Evolutionary conservation across 2,329 filamentous ascomycete species (phyloP).

Genomic region (Plenodomus lindquistii): DNA sequence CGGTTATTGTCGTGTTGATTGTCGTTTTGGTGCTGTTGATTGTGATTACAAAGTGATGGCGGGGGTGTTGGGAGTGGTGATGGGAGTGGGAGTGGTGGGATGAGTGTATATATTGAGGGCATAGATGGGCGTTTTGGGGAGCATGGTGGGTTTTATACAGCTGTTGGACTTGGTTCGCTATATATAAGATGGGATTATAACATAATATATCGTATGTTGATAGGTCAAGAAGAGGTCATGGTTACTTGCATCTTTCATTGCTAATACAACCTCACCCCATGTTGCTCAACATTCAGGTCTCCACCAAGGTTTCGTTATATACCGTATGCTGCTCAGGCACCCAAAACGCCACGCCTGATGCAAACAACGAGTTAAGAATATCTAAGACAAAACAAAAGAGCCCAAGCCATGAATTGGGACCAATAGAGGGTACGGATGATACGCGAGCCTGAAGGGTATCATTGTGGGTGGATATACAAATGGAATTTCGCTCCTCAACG

Average conservation of each 20-base stretch:
- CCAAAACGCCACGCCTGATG: conserved; percentile 25
- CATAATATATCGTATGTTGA: too few species aligned
- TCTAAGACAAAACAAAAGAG: conserved; percentile 4
- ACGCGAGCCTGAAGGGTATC: conserved; percentile 29
- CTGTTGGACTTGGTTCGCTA: too few species aligned
- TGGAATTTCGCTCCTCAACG: conserved; percentile 16
- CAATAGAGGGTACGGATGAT: conserved; percentile 10
- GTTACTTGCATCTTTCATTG: neutral
- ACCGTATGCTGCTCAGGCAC: neutral
- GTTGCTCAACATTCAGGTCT: neutral
- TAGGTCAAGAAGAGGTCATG: too few species aligned
- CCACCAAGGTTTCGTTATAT: neutral
- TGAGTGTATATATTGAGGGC: too few species aligned
- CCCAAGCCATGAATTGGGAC: conserved; percentile 3
- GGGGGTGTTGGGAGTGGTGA: neutral
- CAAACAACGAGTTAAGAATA: conserved; percentile 5
- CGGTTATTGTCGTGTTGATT: conserved; percentile 77
- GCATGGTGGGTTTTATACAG: too few species aligned
- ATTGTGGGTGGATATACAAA: conserved; percentile 32
- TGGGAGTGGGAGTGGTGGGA: too few species aligned
- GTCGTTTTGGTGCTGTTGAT: conserved; percentile 82
- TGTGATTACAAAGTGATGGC: conserved; percentile 57
- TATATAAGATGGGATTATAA: too few species aligned
- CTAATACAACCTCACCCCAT: conserved; percentile 6
- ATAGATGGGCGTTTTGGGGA: too few species aligned